phyloP scores from a whole-genome alignment of 2,329 filamentous ascomycete genomes.

The Aspergillus novoparasiticus region DNA sequence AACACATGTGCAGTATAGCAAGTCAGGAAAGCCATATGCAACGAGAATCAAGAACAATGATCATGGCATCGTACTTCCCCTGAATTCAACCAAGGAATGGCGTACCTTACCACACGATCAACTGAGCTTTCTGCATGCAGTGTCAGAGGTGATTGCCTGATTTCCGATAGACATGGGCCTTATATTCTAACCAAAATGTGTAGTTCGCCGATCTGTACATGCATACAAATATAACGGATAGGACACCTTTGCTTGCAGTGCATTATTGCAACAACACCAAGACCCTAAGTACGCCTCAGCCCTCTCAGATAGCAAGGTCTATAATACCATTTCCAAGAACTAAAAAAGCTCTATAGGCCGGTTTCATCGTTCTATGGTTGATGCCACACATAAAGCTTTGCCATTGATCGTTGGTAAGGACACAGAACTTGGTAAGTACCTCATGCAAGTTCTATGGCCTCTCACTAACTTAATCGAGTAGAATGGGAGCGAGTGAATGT shows the following conservation, averaged over 20 bases:
- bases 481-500: neutral
- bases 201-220: neutral
- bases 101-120: neutral
- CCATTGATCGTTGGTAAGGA: neutral
- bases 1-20: neutral
- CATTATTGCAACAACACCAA: neutral
- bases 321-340: too few species aligned
- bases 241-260: neutral
- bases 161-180: too few species aligned
- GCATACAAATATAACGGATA: neutral
- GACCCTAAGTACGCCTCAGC: neutral
- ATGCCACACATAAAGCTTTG: neutral
- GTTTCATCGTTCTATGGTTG: neutral
- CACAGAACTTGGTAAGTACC: neutral
- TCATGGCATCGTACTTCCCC: neutral
- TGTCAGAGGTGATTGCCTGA: neutral
- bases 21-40: neutral
- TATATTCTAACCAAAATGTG: neutral
- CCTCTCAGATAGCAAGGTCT: too few species aligned
- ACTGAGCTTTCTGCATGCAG: neutral
- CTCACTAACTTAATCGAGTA: neutral
- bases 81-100: neutral
- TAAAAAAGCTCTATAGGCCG: neutral
- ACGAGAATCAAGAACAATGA: neutral
- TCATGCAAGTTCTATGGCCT: neutral